phyloP scores from a whole-genome alignment of 768 basidiomycete species.

The Russula lepida region DNA sequence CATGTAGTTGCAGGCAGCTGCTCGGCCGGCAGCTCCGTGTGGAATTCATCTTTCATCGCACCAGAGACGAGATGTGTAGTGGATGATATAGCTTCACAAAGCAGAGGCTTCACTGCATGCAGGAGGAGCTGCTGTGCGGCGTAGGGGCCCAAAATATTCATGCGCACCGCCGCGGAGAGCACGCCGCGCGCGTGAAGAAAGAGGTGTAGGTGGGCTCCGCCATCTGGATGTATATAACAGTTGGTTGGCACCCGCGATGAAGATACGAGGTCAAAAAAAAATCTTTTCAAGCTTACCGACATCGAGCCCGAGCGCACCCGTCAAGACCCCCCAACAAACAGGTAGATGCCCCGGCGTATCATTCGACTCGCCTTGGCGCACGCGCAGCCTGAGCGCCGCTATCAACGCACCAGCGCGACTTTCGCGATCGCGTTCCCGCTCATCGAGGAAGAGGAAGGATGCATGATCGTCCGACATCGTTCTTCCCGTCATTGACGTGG shows the following conservation, averaged over 20 bases:
- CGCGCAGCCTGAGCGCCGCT: slow-evolving; percentile 57
- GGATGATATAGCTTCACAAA: slow-evolving; percentile 43
- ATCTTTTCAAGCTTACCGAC: slow-evolving; percentile 41
- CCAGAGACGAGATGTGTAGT: slow-evolving; percentile 12
- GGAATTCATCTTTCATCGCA: slow-evolving; percentile 27
- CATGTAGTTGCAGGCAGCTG: slow-evolving; percentile 73
- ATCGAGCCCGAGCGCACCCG: slow-evolving; percentile 63
- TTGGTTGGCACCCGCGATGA: background rate
- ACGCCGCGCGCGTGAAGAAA: slow-evolving; percentile 89
- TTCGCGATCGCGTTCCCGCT: slow-evolving; percentile 20
- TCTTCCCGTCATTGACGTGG: slow-evolving; percentile 16
- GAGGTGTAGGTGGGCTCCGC: slow-evolving; percentile 78
- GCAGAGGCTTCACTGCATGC: slow-evolving; percentile 58
- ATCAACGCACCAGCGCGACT: slow-evolving; percentile 35
- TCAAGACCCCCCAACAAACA: slow-evolving; percentile 84
- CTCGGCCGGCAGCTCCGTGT: slow-evolving; percentile 21
- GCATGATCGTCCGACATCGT: background rate
- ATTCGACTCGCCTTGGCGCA: slow-evolving; percentile 49
- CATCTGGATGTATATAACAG: slow-evolving; percentile 39
- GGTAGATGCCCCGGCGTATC: slow-evolving; percentile 71
- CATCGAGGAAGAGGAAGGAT: slow-evolving; percentile 2
- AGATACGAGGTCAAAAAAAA: background rate
- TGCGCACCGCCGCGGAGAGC: slow-evolving; percentile 83
- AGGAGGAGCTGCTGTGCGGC: slow-evolving; percentile 81
- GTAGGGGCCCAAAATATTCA: slow-evolving; percentile 92